Evolutionary conservation across 805 yeast genomes (phyloP).

Genomic region (Kodamaea fukazawae): DNA sequence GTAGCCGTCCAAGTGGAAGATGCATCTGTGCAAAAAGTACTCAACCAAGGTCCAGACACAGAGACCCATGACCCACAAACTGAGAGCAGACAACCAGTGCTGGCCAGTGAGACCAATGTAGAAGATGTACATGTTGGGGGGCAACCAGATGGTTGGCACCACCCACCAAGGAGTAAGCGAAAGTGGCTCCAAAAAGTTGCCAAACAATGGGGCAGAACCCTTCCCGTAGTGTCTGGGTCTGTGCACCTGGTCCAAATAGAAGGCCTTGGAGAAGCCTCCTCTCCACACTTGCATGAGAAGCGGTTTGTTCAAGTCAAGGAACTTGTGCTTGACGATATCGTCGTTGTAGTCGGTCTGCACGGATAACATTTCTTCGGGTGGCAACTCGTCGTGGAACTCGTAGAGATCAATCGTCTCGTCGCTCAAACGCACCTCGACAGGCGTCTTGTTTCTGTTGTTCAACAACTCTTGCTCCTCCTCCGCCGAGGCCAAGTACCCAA

Average conservation of each 20-base stretch:
- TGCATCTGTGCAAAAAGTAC: slow-evolving; percentile 81
- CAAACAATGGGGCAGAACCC: slow-evolving; percentile 94
- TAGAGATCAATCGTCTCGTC: slow-evolving; percentile 27
- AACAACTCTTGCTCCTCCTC: slow-evolving; percentile 74
- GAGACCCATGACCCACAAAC: slow-evolving; percentile 75
- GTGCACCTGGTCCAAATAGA: slow-evolving; percentile 93
- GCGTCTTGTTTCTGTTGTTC: slow-evolving; percentile 54
- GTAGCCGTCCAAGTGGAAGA: slow-evolving; percentile 87
- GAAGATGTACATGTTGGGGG: slow-evolving; percentile 65
- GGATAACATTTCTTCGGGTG: slow-evolving; percentile 68
- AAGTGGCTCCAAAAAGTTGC: slow-evolving; percentile 89
- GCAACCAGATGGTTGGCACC: slow-evolving; percentile 85
- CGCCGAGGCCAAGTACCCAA: slow-evolving; percentile 80
- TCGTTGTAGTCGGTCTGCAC: slow-evolving; percentile 73
- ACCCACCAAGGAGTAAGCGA: slow-evolving; percentile 94
- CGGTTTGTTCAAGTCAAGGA: slow-evolving; percentile 82
- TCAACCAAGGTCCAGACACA: slow-evolving; percentile 93
- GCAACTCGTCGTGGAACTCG: slow-evolving; percentile 58
- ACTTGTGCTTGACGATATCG: slow-evolving; percentile 76
- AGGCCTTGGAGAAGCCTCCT: slow-evolving; percentile 77
- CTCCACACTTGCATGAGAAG: slow-evolving; percentile 75
- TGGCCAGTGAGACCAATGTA: slow-evolving; percentile 54
- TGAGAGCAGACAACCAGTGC: slow-evolving; percentile 45
- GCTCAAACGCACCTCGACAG: slow-evolving; percentile 53
- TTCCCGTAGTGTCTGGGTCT: slow-evolving; percentile 97